Conservation (phyloP, 2,329 filamentous ascomycete species). For the Fusarium burgessii region DNA sequence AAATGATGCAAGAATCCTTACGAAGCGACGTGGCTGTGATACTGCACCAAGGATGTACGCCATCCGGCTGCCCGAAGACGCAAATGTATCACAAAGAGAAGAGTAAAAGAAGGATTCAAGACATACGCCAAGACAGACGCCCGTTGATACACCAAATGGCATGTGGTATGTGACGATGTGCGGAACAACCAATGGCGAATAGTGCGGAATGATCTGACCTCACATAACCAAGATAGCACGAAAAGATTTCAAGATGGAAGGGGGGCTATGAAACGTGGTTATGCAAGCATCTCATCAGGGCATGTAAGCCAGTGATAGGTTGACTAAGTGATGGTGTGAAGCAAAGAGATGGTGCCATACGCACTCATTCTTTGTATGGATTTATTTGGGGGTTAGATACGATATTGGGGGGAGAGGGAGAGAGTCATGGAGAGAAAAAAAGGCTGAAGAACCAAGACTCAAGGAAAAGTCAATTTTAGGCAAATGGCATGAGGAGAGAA, state of each 20-base stretch:
- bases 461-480: slow-evolving; percentile 1
- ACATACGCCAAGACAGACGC: slow-evolving; percentile 9
- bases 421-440: not conserved
- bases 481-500: slow-evolving; percentile 1
- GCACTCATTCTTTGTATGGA: not conserved
- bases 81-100: slow-evolving; percentile 29
- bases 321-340: slow-evolving; percentile 2
- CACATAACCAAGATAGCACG: not conserved
- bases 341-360: slow-evolving; percentile 22
- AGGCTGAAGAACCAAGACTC: slow-evolving; percentile 17
- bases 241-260: slow-evolving; percentile 19
- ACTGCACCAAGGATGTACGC: slow-evolving; percentile 3
- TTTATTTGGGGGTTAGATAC: not conserved
- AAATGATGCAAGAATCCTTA: not conserved
- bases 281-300: slow-evolving; percentile 28
- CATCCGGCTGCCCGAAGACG: slow-evolving; percentile 33
- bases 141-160: not conserved
- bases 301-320: slow-evolving; percentile 25
- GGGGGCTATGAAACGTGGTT: slow-evolving; percentile 40
- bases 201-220: slow-evolving; percentile 22
- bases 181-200: slow-evolving; percentile 25
- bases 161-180: slow-evolving; percentile 9
- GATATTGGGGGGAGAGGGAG: slow-evolving; percentile 1
- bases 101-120: slow-evolving; percentile 30
- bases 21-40: not conserved